phyloP scores from a whole-genome alignment of 345 rosid genomes.

The Lepidium sativum region DNA sequence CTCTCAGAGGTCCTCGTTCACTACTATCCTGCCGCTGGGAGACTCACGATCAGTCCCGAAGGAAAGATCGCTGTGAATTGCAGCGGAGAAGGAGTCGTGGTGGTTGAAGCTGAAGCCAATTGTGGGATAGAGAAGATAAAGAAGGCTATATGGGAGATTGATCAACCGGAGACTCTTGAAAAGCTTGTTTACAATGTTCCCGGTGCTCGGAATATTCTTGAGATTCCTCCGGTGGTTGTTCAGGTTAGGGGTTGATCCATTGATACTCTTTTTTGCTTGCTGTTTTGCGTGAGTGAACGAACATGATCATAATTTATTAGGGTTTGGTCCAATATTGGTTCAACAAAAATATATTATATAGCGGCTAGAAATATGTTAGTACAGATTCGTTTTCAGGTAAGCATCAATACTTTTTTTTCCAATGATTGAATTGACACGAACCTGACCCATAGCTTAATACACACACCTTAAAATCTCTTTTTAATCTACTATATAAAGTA shows the following conservation, averaged over 20 bases:
- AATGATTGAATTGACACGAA: no score
- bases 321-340: conserved; percentile 19
- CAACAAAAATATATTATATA: not conserved
- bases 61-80: conserved; percentile 74
- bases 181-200: conserved; percentile 70
- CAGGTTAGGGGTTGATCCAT: conserved; percentile 43
- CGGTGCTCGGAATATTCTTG: conserved; percentile 63
- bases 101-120: conserved; percentile 76
- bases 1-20: conserved; percentile 62
- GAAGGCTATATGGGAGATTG: conserved; percentile 46
- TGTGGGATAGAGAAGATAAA: conserved; percentile 44
- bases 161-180: conserved; percentile 63
- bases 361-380: no score
- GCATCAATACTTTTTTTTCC: no score
- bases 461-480: no score
- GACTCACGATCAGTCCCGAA: conserved; percentile 59
- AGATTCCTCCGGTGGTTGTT: conserved; percentile 66
- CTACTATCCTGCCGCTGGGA: conserved; percentile 70
- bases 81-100: conserved; percentile 74
- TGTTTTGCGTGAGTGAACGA: conserved; percentile 15
- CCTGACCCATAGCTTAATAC: no score
- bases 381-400: no score
- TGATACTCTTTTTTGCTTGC: not conserved
- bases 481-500: no score
- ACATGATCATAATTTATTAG: not conserved